Percentiles rank a stretch among this genome's conserved stretches.
phyloP scores from a whole-genome alignment of 225 moss, liverwort and hornwort species.

The Physcomitrellopsis africana region DNA sequence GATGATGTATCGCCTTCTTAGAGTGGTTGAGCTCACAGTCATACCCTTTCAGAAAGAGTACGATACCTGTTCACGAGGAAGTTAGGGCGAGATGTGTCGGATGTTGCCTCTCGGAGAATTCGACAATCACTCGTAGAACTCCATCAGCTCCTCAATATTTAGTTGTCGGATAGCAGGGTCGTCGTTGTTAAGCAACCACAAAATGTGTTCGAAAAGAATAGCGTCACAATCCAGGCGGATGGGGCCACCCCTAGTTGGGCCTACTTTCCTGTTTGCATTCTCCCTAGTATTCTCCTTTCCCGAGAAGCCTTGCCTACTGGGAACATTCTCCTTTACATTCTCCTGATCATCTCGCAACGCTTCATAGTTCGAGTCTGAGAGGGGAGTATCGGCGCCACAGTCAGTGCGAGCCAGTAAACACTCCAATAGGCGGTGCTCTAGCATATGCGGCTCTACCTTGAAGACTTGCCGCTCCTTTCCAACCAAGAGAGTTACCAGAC shows the following conservation, averaged over 20 bases:
- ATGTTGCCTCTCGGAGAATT: too few relatives aligned
- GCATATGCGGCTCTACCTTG: conserved; percentile 74
- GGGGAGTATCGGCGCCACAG: neutral
- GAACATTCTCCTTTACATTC: conserved; percentile 24
- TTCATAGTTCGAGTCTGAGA: conserved; percentile 20
- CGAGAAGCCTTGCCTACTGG: too few relatives aligned
- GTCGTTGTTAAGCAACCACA: conserved; percentile 71
- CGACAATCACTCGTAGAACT: conserved; percentile 58
- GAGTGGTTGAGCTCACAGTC: too few relatives aligned
- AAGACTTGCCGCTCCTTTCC: conserved; percentile 67
- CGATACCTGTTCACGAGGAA: neutral
- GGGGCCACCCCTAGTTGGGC: neutral
- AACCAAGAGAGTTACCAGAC: conserved; percentile 60
- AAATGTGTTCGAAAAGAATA: conserved; percentile 64
- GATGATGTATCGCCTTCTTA: too few relatives aligned
- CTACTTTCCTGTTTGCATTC: conserved; percentile 3
- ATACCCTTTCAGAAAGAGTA: too few relatives aligned
- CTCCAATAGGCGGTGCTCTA: conserved; percentile 60
- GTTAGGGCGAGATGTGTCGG: neutral
- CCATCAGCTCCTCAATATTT: conserved; percentile 69
- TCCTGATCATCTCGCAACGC: conserved; percentile 54
- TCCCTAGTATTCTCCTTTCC: too few relatives aligned
- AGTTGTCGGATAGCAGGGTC: conserved; percentile 70
- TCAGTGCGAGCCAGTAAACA: conserved; percentile 52
- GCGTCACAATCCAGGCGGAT: conserved; percentile 65